Conservation (phyloP, 2,329 filamentous ascomycete genomes). For the Fusarium setosum region DNA sequence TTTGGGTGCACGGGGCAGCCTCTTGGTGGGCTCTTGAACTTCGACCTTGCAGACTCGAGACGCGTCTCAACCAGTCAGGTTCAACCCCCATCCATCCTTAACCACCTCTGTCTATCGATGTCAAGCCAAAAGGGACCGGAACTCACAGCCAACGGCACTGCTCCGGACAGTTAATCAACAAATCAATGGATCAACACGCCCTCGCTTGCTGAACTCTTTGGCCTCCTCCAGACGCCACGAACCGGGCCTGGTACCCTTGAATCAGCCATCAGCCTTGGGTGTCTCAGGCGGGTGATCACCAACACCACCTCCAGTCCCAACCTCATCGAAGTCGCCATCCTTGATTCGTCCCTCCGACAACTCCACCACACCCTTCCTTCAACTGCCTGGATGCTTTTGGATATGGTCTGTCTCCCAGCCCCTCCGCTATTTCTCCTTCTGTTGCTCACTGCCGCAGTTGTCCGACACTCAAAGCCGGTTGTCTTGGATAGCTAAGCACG, state of each 20-base stretch:
- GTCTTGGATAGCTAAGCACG: neutral
- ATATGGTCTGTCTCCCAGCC: slow-evolving; percentile 14
- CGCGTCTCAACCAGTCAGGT: slow-evolving; percentile 3
- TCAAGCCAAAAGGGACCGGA: slow-evolving; percentile 10
- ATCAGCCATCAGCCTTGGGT: slow-evolving; percentile 35
- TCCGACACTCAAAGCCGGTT: slow-evolving; percentile 13
- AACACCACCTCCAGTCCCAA: slow-evolving; percentile 35
- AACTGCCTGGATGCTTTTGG: slow-evolving; percentile 11
- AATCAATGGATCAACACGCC: neutral
- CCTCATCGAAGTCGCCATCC: slow-evolving; percentile 29
- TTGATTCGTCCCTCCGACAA: slow-evolving; percentile 31
- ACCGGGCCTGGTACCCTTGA: slow-evolving; percentile 21
- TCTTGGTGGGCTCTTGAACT: slow-evolving; percentile 15
- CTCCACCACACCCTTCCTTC: slow-evolving; percentile 28
- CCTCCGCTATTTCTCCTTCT: slow-evolving; percentile 15
- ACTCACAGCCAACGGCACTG: slow-evolving; percentile 15
- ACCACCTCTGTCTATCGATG: slow-evolving; percentile 9
- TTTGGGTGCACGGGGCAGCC: slow-evolving; percentile 6
- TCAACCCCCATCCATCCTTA: slow-evolving; percentile 6
- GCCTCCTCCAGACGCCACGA: slow-evolving; percentile 28
- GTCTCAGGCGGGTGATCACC: slow-evolving; percentile 45
- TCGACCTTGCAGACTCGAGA: slow-evolving; percentile 10
- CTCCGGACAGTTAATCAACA: neutral
- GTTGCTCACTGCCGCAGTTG: slow-evolving; percentile 33
- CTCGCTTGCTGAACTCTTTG: slow-evolving; percentile 15